These are phyloP conservation scores for Ceratocystis colombiana DNA, from an alignment of 2,329 filamentous ascomycete genomes.

Conservation along the genomic window DNA sequence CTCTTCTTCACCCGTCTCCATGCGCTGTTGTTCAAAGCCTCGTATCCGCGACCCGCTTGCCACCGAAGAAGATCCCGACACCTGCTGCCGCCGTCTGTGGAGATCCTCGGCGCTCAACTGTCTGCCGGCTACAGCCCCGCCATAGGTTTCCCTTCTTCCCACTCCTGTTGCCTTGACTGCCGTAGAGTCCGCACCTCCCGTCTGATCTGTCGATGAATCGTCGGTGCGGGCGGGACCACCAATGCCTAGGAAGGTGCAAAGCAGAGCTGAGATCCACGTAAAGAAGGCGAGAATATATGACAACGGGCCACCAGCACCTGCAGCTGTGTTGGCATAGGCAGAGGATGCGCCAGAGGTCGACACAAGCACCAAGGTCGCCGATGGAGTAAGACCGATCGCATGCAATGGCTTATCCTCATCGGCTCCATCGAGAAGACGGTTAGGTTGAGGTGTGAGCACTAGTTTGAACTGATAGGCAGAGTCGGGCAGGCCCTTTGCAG, in stretches of 20 bases:
- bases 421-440: slow-evolving; percentile 58
- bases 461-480: slow-evolving; percentile 65
- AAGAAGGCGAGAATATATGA: slow-evolving; percentile 32
- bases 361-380: slow-evolving; percentile 71
- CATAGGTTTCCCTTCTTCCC: slow-evolving; percentile 24
- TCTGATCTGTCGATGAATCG: not conserved
- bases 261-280: slow-evolving; percentile 31
- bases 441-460: slow-evolving; percentile 68
- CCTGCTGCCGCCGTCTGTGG: slow-evolving; percentile 21
- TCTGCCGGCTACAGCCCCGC: not conserved
- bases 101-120: slow-evolving; percentile 13
- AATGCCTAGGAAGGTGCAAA: slow-evolving; percentile 17
- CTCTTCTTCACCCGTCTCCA: not conserved
- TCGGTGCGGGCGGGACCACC: not conserved
- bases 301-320: slow-evolving; percentile 28
- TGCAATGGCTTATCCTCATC: slow-evolving; percentile 62
- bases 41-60: slow-evolving; percentile 26
- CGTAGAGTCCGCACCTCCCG: not conserved
- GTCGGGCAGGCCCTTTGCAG: slow-evolving; percentile 44
- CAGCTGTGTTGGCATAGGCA: slow-evolving; percentile 34
- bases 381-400: slow-evolving; percentile 64
- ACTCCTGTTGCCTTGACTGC: not conserved
- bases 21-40: slow-evolving; percentile 25
- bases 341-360: slow-evolving; percentile 46
- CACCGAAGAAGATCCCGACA: not conserved